Conservation (phyloP, 257 asterid genomes). For the Solanum chiquidenum region DNA sequence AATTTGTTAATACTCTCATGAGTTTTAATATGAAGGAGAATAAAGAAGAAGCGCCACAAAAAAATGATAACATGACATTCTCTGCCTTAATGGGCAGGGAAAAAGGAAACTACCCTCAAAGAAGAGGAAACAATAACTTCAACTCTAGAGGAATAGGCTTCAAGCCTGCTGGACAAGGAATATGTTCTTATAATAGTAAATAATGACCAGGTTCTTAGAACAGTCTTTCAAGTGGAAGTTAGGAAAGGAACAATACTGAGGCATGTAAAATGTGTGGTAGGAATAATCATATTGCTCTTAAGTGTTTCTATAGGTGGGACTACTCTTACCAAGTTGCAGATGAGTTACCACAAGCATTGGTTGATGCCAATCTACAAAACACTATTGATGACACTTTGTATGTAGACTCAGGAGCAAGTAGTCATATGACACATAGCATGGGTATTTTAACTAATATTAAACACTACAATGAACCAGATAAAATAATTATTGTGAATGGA, state of each 20-base stretch:
- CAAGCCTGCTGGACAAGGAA: not conserved
- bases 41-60: not conserved
- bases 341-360: not conserved
- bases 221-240: not conserved
- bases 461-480: not conserved
- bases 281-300: too few relatives aligned
- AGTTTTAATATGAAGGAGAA: not conserved
- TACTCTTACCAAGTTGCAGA: not conserved
- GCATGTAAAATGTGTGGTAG: not conserved
- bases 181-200: not conserved
- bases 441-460: too few relatives aligned
- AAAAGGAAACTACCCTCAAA: not conserved
- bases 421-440: not conserved
- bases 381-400: not conserved
- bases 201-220: too few relatives aligned
- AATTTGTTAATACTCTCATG: not conserved
- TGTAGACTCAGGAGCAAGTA: not conserved
- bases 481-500: not conserved
- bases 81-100: not conserved
- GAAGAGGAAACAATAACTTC: not conserved
- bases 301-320: not conserved
- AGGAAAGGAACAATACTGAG: not conserved
- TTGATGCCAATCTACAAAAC: not conserved
- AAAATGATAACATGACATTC: not conserved
- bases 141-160: not conserved